These are phyloP conservation scores for Pythium dissotocum DNA, from an alignment of 352 stramenopile species.

Conservation along the genomic window DNA sequence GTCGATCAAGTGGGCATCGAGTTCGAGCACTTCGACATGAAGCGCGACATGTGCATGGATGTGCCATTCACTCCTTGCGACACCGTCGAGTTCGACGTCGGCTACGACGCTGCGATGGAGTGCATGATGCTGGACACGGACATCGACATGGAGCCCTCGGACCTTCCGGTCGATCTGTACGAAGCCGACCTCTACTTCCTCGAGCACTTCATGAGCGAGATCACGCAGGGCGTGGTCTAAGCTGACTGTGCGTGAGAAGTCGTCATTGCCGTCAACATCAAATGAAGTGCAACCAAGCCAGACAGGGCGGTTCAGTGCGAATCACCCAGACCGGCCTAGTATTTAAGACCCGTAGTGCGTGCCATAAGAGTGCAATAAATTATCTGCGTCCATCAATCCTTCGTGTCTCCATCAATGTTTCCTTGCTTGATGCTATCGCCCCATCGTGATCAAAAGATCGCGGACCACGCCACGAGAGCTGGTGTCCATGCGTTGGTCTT, in stretches of 20 bases:
- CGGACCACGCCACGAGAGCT: neutral
- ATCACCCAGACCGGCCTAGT: constrained; percentile 5
- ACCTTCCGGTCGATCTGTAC: constrained; percentile 74
- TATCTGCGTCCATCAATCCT: constrained; percentile 1
- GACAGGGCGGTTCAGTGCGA: constrained; percentile 15
- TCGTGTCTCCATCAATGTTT: neutral
- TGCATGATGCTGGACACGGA: constrained; percentile 79
- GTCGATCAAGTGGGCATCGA: constrained; percentile 45
- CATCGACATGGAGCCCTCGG: constrained; percentile 75
- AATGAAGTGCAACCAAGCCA: constrained; percentile 11
- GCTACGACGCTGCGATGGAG: constrained; percentile 66
- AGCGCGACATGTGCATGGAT: constrained; percentile 65
- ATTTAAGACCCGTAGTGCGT: constrained; percentile 13
- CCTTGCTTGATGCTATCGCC: neutral
- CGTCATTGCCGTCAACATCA: constrained; percentile 15
- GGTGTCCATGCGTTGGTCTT: neutral
- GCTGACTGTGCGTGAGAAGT: constrained; percentile 11
- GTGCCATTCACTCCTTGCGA: constrained; percentile 36
- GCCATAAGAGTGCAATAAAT: constrained; percentile 7
- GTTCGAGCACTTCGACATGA: constrained; percentile 16
- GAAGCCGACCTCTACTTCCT: constrained; percentile 82
- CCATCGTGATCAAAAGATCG: neutral
- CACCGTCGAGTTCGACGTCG: constrained; percentile 59
- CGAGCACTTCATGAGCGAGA: constrained; percentile 81
- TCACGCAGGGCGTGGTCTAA: constrained; percentile 45